phyloP scores from a whole-genome alignment of 345 rosid species.

The Iberis pinnata region DNA sequence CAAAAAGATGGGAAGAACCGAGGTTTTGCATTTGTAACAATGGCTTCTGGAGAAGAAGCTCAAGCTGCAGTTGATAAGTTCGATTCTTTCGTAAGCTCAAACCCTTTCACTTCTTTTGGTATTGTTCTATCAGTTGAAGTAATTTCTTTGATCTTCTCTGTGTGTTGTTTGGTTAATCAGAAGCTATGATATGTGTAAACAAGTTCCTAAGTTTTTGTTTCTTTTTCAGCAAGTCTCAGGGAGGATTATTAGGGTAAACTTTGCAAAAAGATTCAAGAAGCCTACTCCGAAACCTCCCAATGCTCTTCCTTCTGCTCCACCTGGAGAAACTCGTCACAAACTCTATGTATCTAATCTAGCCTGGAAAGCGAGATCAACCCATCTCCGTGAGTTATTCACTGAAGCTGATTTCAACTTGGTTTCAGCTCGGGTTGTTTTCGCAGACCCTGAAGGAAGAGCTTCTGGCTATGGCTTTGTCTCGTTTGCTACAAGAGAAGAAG shows the following conservation, averaged over 20 bases:
- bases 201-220: constrained; percentile 10
- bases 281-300: constrained; percentile 39
- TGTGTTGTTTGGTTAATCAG: too few species aligned
- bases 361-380: constrained; percentile 79
- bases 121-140: background rate
- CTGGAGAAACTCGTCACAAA: constrained; percentile 52
- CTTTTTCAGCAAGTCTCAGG: constrained; percentile 61
- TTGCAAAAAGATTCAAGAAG: constrained; percentile 62
- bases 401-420: constrained; percentile 48
- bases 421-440: constrained; percentile 64
- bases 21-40: constrained; percentile 76
- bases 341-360: constrained; percentile 78
- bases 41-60: constrained; percentile 77
- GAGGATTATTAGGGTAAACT: constrained; percentile 60
- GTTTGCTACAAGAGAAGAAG: constrained; percentile 77
- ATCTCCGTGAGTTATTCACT: constrained; percentile 69
- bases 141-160: background rate
- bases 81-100: constrained; percentile 41
- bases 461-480: constrained; percentile 90
- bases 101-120: background rate
- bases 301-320: constrained; percentile 24
- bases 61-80: constrained; percentile 72
- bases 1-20: constrained; percentile 56
- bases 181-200: background rate
- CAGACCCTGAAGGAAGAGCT: constrained; percentile 52